Percentiles rank a stretch among this genome's conserved stretches.
Evolutionary conservation across 305 asterid genomes (phyloP).

Genomic region (Solanum hybrid): DNA sequence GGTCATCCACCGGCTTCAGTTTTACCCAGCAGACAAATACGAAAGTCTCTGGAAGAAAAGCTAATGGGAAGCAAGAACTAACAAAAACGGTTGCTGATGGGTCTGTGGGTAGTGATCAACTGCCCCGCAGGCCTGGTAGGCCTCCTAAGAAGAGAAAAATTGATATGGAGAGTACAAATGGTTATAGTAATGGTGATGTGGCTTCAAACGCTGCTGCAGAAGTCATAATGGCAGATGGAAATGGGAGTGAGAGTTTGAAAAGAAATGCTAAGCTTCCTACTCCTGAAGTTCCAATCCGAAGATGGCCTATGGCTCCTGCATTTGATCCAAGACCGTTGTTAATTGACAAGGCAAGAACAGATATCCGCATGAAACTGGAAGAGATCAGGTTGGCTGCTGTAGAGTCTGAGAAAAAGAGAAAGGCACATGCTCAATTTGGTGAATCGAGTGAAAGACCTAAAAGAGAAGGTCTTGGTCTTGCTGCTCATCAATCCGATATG

Average conservation of each 20-base stretch:
- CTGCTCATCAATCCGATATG: slow-evolving; percentile 30
- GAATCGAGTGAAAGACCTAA: slow-evolving; percentile 23
- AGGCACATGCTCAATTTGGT: slow-evolving; percentile 24
- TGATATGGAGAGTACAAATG: slow-evolving; percentile 31
- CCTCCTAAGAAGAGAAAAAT: slow-evolving; percentile 72
- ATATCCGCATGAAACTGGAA: slow-evolving; percentile 46
- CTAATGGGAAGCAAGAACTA: slow-evolving; percentile 31
- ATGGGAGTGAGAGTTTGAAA: slow-evolving; percentile 42
- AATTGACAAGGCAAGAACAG: slow-evolving; percentile 62
- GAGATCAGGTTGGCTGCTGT: slow-evolving; percentile 52
- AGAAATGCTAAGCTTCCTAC: slow-evolving; percentile 37
- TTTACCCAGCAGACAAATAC: slow-evolving; percentile 40
- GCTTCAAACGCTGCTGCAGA: slow-evolving; percentile 25
- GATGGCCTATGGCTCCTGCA: slow-evolving; percentile 45
- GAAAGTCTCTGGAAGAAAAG: slow-evolving; percentile 34
- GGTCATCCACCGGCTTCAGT: slow-evolving; percentile 41
- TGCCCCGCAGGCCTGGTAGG: slow-evolving; percentile 54
- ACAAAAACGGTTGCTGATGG: slow-evolving; percentile 39
- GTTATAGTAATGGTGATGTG: slow-evolving; percentile 24
- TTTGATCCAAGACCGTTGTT: slow-evolving; percentile 64
- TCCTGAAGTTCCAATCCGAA: slow-evolving; percentile 37
- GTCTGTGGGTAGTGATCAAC: slow-evolving; percentile 25
- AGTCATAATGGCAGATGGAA: slow-evolving; percentile 27
- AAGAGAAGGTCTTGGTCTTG: slow-evolving; percentile 16
- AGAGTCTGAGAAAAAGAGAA: slow-evolving; percentile 50